A percentile compares a stretch with the other conserved stretches of the same genome.
Evolutionary conservation across 345 rosid genomes (phyloP).

Genomic region (Bruguiera gymnorhiza): DNA sequence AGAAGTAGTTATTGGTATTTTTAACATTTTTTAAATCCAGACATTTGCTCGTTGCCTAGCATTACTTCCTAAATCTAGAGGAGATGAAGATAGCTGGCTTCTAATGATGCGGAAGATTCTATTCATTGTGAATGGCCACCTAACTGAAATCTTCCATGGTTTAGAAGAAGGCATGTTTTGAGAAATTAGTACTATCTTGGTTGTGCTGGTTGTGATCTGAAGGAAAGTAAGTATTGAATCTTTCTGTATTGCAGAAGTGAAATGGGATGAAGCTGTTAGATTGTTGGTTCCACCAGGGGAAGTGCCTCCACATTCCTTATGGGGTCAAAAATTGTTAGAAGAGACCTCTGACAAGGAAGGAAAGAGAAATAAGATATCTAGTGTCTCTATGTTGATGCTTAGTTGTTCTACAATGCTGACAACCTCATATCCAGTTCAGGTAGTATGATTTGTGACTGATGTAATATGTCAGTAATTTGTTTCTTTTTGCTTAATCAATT

Average conservation of each 20-base stretch:
- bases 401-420: conserved; percentile 68
- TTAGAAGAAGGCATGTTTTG: conserved; percentile 68
- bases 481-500: neutral
- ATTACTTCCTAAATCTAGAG: conserved; percentile 77
- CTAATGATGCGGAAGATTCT: conserved; percentile 67
- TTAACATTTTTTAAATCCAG: conserved; percentile 39
- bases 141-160: conserved; percentile 67
- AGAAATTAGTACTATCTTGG: conserved; percentile 8
- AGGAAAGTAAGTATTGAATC: conserved; percentile 3
- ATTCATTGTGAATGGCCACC: conserved; percentile 49
- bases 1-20: conserved; percentile 13
- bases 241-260: conserved; percentile 46
- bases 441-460: conserved; percentile 17
- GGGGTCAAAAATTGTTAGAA: conserved; percentile 42
- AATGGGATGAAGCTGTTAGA: conserved; percentile 53
- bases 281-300: conserved; percentile 69
- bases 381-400: conserved; percentile 51
- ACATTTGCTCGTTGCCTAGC: conserved; percentile 73
- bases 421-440: conserved; percentile 68
- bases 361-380: conserved; percentile 49
- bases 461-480: no score
- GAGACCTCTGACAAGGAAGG: conserved; percentile 35
- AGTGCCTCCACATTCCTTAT: conserved; percentile 61
- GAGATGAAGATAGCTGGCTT: conserved; percentile 75
- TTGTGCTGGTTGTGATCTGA: conserved; percentile 8